Conservation (phyloP, 352 stramenopile species). For the Phytophthora nicotianae region DNA sequence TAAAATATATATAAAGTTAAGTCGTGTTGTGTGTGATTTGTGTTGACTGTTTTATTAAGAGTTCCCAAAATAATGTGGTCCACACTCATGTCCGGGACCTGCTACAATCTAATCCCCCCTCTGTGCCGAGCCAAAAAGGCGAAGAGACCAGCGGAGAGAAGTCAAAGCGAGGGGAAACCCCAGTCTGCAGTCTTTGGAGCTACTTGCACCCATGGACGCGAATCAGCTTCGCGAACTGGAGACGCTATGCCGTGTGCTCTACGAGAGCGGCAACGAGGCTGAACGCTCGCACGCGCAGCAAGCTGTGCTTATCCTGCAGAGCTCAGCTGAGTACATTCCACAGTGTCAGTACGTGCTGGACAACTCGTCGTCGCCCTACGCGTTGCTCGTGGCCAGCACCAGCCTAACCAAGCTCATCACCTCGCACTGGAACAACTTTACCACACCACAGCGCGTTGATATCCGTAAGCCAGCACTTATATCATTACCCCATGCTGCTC, state of each 20-base stretch:
- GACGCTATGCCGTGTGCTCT: slow-evolving; percentile 77
- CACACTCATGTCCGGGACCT: neutral
- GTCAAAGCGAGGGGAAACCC: slow-evolving; percentile 18
- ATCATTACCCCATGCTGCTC: neutral
- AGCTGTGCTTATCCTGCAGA: slow-evolving; percentile 86
- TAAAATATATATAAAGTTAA: no score
- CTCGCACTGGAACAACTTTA: slow-evolving; percentile 96
- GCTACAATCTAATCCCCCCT: slow-evolving; percentile 17
- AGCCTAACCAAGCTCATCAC: slow-evolving; percentile 98
- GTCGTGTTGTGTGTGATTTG: no score
- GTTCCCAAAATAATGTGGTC: neutral
- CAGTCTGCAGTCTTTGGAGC: neutral
- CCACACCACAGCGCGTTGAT: slow-evolving; percentile 86
- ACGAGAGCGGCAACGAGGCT: slow-evolving; percentile 75
- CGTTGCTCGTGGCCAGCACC: slow-evolving; percentile 95
- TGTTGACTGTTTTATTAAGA: no score
- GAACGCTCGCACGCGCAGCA: slow-evolving; percentile 83
- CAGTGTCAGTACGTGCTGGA: slow-evolving; percentile 99
- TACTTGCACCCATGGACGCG: slow-evolving; percentile 54
- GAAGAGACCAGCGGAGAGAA: slow-evolving; percentile 21
- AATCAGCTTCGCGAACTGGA: slow-evolving; percentile 82
- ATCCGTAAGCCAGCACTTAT: slow-evolving; percentile 69
- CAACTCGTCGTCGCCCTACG: slow-evolving; percentile 95
- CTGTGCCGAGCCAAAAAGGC: slow-evolving; percentile 26
- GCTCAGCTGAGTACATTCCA: slow-evolving; percentile 97